phyloP scores from a whole-genome alignment of 805 yeast genomes.

The Yarrowia sp. region DNA sequence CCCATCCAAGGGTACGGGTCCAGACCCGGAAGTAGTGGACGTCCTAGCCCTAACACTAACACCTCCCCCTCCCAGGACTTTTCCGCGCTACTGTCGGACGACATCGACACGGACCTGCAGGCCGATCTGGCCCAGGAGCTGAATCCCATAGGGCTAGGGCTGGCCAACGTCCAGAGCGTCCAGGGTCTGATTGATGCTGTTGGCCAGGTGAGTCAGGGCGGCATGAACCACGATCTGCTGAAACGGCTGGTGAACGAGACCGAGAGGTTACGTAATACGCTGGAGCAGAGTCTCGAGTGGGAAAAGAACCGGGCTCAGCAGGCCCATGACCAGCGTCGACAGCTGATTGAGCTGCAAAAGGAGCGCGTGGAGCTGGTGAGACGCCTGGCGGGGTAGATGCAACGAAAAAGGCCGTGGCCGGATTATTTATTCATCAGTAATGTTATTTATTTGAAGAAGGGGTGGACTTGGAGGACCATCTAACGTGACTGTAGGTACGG shows the following conservation, averaged over 20 bases:
- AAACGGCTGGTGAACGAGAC: conserved; percentile 17
- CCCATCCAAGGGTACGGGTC: not conserved
- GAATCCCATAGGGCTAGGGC: conserved; percentile 14
- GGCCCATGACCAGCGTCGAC: conserved; percentile 19
- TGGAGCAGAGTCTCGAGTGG: conserved; percentile 33
- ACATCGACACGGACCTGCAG: conserved; percentile 15
- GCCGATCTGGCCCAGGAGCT: conserved; percentile 24
- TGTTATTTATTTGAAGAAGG: conserved; percentile 1
- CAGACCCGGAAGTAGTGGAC: not conserved
- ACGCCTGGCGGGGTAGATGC: conserved; percentile 11
- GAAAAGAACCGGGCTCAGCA: conserved; percentile 29
- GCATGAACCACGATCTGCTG: conserved; percentile 2
- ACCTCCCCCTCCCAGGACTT: conserved; percentile 15
- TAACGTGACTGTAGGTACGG: no score
- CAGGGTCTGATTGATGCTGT: conserved; percentile 22
- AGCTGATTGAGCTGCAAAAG: conserved; percentile 28
- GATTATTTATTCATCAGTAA: conserved; percentile 21
- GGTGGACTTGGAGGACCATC: no score
- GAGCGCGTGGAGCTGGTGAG: conserved; percentile 16
- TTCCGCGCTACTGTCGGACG: conserved; percentile 11
- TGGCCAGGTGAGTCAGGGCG: conserved; percentile 28
- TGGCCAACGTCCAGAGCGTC: conserved; percentile 10
- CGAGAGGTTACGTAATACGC: not conserved
- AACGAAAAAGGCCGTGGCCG: not conserved
- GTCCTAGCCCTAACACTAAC: not conserved